Conservation (phyloP, 2,329 filamentous ascomycete genomes). For the Colletotrichum sp. region DNA sequence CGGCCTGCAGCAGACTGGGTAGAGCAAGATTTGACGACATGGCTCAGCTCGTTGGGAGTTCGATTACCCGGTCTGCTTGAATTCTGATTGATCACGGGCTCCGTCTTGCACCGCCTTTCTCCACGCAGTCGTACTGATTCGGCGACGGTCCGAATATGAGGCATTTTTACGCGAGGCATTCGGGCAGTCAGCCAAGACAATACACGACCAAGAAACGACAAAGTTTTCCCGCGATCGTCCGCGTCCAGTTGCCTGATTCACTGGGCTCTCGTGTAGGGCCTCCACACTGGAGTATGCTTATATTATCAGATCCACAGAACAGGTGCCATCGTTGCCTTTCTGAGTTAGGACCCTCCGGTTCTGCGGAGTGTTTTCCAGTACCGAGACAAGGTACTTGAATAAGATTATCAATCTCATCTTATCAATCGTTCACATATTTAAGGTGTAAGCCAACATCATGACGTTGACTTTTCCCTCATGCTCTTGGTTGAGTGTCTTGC, state of each 20-base stretch:
- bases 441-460: not conserved
- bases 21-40: not conserved
- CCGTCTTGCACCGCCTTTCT: not conserved
- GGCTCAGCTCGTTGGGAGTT: not conserved
- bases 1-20: not conserved
- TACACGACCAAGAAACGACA: not conserved
- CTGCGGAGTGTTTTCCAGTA: not conserved
- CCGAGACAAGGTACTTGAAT: not conserved
- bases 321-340: not conserved
- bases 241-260: not conserved
- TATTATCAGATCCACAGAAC: not conserved
- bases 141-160: not conserved
- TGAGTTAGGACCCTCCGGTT: not conserved
- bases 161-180: not conserved
- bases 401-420: conserved; percentile 4
- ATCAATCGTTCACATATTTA: not conserved
- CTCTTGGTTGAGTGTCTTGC: not conserved
- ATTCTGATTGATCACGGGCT: not conserved
- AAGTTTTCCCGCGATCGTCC: not conserved
- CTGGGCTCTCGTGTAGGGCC: not conserved
- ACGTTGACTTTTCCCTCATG: not conserved
- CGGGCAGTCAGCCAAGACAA: not conserved
- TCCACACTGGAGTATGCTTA: conserved; percentile 1
- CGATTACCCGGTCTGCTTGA: not conserved
- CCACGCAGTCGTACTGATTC: not conserved